phyloP scores from a whole-genome alignment of 345 rosid genomes.

The Raphanus sativus region DNA sequence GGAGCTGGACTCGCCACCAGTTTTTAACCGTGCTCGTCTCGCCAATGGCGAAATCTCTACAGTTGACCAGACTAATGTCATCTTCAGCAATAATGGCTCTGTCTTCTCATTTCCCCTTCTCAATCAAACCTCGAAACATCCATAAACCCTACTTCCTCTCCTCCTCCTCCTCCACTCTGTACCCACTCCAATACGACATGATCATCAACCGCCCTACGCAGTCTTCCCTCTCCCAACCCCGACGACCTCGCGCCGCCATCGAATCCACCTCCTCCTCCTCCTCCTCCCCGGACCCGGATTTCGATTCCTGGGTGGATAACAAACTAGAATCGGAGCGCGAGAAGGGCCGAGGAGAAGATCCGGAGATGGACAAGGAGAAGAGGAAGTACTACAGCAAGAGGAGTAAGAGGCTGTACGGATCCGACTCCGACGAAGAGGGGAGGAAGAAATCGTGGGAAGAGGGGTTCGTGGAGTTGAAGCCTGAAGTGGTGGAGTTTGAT shows the following conservation, averaged over 20 bases:
- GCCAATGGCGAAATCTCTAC: constrained; percentile 49
- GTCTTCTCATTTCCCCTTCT: constrained; percentile 18
- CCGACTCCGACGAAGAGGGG: constrained; percentile 81
- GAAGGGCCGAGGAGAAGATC: constrained; percentile 29
- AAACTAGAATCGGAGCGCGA: constrained; percentile 53
- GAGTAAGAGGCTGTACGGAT: constrained; percentile 78
- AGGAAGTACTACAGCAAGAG: constrained; percentile 84
- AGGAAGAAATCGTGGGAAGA: constrained; percentile 46
- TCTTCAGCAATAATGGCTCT: constrained; percentile 26
- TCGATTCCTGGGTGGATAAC: constrained; percentile 82
- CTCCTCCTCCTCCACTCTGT: constrained; percentile 48
- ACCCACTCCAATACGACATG: constrained; percentile 88
- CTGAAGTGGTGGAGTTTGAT: constrained; percentile 73
- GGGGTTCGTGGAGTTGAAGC: constrained; percentile 81
- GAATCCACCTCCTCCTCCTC: constrained; percentile 35
- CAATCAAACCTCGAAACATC: constrained; percentile 35
- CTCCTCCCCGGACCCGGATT: constrained; percentile 38
- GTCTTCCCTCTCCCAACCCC: constrained; percentile 45
- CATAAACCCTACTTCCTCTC: constrained; percentile 31
- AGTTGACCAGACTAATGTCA: constrained; percentile 35
- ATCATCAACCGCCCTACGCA: constrained; percentile 69
- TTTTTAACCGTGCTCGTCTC: neutral
- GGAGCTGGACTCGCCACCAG: too few species aligned
- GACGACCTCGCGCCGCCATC: constrained; percentile 43
- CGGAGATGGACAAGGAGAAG: constrained; percentile 79